phyloP scores from a whole-genome alignment of 2,329 filamentous ascomycete species.

The Xenoacremonium recifei region DNA sequence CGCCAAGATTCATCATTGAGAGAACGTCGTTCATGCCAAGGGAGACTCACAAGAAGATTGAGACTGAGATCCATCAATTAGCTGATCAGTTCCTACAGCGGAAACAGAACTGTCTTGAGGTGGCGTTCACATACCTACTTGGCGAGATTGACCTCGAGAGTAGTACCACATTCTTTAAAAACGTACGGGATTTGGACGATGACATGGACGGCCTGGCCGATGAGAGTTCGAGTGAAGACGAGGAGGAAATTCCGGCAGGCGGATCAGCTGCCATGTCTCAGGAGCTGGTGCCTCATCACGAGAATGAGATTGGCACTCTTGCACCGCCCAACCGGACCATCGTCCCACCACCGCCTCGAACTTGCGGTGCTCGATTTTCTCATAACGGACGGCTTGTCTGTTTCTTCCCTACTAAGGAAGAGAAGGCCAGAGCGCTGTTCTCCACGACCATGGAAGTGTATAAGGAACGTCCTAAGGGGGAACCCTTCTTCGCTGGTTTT shows the following conservation, averaged over 20 bases:
- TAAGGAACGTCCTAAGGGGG: constrained; percentile 50
- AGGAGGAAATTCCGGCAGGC: constrained; percentile 53
- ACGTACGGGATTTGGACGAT: constrained; percentile 62
- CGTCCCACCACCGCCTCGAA: constrained; percentile 55
- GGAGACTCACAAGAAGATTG: constrained; percentile 49
- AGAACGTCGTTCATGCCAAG: constrained; percentile 62
- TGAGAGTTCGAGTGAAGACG: constrained; percentile 84
- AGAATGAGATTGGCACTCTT: constrained; percentile 50
- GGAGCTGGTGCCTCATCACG: constrained; percentile 54
- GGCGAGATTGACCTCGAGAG: constrained; percentile 61
- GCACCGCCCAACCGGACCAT: constrained; percentile 50
- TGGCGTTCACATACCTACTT: constrained; percentile 60
- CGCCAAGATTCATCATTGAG: constrained; percentile 59
- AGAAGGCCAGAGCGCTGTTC: constrained; percentile 52
- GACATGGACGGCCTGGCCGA: constrained; percentile 58
- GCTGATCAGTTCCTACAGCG: constrained; percentile 54
- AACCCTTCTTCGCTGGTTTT: constrained; percentile 58
- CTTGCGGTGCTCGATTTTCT: constrained; percentile 61
- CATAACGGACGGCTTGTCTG: constrained; percentile 62
- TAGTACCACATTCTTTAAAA: constrained; percentile 61
- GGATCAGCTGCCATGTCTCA: constrained; percentile 61
- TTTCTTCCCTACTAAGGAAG: constrained; percentile 69
- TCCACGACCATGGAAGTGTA: constrained; percentile 44
- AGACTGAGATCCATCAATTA: constrained; percentile 56
- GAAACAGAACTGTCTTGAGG: constrained; percentile 61